Evolutionary conservation across 1,139 yeast genomes (phyloP).

Genomic region (Hansenula lynferdii): DNA sequence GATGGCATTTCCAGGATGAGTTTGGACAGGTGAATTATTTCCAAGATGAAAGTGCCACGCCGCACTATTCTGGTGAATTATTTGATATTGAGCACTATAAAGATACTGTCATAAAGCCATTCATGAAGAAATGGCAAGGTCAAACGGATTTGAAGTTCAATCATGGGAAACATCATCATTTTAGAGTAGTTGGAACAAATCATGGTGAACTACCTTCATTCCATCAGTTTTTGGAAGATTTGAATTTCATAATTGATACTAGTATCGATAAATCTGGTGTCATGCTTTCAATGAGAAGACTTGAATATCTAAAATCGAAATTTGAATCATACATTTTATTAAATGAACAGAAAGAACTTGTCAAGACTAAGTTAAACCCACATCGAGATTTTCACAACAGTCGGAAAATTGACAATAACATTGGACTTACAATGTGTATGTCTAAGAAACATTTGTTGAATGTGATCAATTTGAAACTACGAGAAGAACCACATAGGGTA

Average conservation of each 20-base stretch:
- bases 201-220: constrained; percentile 9
- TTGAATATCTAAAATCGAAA: constrained; percentile 16
- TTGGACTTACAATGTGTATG: constrained; percentile 21
- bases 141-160: neutral
- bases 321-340: constrained; percentile 17
- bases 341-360: constrained; percentile 19
- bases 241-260: constrained; percentile 11
- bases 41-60: constrained; percentile 14
- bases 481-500: constrained; percentile 18
- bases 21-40: constrained; percentile 20
- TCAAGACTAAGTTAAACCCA: constrained; percentile 20
- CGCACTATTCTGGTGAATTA: constrained; percentile 21
- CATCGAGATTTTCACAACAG: constrained; percentile 22
- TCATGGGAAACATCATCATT: constrained; percentile 1
- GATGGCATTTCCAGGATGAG: constrained; percentile 24
- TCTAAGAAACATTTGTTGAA: constrained; percentile 18
- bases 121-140: neutral
- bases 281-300: constrained; percentile 10
- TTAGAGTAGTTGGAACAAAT: constrained; percentile 8
- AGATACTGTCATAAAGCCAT: neutral
- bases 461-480: constrained; percentile 17
- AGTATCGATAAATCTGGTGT: constrained; percentile 10
- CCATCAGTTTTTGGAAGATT: constrained; percentile 16
- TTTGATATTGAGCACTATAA: constrained; percentile 16
- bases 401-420: constrained; percentile 21